phyloP scores from a whole-genome alignment of 139 green algal genomes.

The Edaphochlamys debaryana region DNA sequence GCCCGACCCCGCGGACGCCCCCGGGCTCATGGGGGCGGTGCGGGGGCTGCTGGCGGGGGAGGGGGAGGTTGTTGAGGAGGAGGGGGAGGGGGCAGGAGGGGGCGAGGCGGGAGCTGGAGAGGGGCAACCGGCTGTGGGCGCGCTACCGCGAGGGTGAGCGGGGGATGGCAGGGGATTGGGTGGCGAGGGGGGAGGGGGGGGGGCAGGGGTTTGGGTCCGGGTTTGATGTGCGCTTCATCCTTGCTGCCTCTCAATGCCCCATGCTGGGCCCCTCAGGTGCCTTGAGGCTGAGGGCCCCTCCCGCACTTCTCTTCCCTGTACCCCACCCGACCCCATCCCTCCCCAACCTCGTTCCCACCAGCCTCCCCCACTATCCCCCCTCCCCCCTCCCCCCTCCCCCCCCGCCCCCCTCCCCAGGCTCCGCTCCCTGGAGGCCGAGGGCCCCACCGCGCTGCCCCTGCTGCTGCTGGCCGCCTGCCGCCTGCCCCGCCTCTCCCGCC shows the following conservation, averaged over 20 bases:
- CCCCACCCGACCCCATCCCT: too few relatives aligned
- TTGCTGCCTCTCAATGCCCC: too few relatives aligned
- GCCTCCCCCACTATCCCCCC: neutral
- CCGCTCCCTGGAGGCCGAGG: neutral
- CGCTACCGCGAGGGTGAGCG: neutral
- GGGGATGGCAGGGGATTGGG: neutral
- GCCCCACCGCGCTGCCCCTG: constrained; percentile 2
- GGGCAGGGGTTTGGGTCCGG: too few relatives aligned
- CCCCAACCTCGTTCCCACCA: too few relatives aligned
- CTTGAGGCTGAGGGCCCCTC: too few relatives aligned
- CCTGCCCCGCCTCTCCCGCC: neutral
- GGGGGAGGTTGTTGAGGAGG: neutral
- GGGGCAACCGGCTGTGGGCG: neutral
- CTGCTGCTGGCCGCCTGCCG: constrained; percentile 25
- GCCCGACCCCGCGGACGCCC: neutral
- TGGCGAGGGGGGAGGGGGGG: too few relatives aligned
- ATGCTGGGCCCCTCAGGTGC: too few relatives aligned
- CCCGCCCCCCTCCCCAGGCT: constrained; percentile 14
- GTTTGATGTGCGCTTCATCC: too few relatives aligned
- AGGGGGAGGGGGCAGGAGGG: neutral
- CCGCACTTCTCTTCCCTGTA: too few relatives aligned
- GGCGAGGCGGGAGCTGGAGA: neutral
- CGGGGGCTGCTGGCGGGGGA: neutral
- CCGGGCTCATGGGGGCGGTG: neutral
- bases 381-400: too few relatives aligned